A percentile compares a stretch with the other conserved stretches of the same genome.
Conservation (phyloP, 495 filamentous ascomycete genomes). For the Haplographium delicatum region DNA sequence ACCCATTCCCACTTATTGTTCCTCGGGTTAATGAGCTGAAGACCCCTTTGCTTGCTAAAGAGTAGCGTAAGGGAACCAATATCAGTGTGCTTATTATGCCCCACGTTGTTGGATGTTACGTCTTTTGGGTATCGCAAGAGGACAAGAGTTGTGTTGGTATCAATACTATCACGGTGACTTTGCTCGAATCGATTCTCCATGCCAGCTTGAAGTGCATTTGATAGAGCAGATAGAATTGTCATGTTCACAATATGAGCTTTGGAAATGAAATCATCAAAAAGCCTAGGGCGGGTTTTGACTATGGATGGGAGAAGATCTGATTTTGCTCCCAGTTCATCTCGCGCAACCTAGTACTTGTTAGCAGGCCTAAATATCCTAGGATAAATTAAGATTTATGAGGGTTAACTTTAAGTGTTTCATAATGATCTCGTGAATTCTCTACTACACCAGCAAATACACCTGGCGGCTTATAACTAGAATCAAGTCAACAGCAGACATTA, state of each 20-base stretch:
- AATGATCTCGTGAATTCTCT: conserved; percentile 45
- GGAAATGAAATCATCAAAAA: conserved; percentile 41
- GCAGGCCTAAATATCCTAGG: neutral
- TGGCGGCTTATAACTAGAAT: conserved; percentile 46
- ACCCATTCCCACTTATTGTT: conserved; percentile 47
- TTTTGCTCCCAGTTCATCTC: conserved; percentile 43
- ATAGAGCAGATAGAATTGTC: conserved; percentile 45
- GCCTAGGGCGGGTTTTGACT: conserved; percentile 43
- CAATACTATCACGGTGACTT: conserved; percentile 43
- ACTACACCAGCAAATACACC: conserved; percentile 44
- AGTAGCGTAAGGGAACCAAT: conserved; percentile 52
- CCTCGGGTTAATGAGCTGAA: conserved; percentile 39
- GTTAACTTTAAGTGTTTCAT: conserved; percentile 50
- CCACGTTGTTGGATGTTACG: conserved; percentile 35
- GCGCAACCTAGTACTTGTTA: conserved; percentile 28
- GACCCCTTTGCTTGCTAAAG: conserved; percentile 51
- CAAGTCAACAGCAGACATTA: too few relatives aligned
- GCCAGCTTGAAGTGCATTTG: conserved; percentile 37
- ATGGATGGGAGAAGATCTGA: conserved; percentile 37
- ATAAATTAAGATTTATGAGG: too few relatives aligned
- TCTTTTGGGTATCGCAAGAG: conserved; percentile 45
- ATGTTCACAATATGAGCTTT: conserved; percentile 46
- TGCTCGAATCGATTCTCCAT: conserved; percentile 45
- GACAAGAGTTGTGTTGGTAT: conserved; percentile 41
- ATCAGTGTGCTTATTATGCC: conserved; percentile 55